These are phyloP conservation scores for Oligophagozyma castellii DNA, from an alignment of 1,139 yeast genomes.

Conservation along the genomic window DNA sequence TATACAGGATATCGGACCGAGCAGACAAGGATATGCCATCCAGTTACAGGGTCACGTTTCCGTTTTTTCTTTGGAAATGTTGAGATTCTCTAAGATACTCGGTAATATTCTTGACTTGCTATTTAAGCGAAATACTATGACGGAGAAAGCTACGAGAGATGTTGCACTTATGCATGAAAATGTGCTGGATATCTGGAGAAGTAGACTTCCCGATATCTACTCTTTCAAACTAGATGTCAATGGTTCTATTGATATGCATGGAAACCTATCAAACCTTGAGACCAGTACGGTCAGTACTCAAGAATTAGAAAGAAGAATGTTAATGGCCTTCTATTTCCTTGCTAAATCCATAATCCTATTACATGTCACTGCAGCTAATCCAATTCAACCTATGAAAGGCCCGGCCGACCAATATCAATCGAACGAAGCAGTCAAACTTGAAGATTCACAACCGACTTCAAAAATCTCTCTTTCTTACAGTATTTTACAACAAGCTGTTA, in stretches of 20 bases:
- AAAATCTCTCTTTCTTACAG: constrained; percentile 35
- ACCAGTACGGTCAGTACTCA: constrained; percentile 4
- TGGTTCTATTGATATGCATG: constrained; percentile 30
- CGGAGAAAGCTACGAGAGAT: constrained; percentile 28
- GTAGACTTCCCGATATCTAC: constrained; percentile 49
- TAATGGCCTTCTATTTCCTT: constrained; percentile 58
- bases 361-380: constrained; percentile 48
- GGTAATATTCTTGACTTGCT: constrained; percentile 62
- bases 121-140: constrained; percentile 35
- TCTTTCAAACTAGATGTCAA: constrained; percentile 55
- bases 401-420: too few species aligned
- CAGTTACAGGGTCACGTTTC: constrained; percentile 55
- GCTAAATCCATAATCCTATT: constrained; percentile 70
- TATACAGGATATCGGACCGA: constrained; percentile 25
- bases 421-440: constrained; percentile 12
- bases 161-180: constrained; percentile 42
- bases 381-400: constrained; percentile 6
- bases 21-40: constrained; percentile 5
- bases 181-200: constrained; percentile 65
- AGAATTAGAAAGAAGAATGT: constrained; percentile 36
- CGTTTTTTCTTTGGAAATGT: constrained; percentile 45
- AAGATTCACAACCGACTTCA: constrained; percentile 26
- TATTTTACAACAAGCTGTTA: constrained; percentile 63
- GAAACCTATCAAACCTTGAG: constrained; percentile 5
- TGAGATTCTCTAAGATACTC: constrained; percentile 59